Percentiles rank a stretch among this genome's conserved stretches.
Evolutionary conservation across 2,329 filamentous ascomycete species (phyloP).

Genomic region (Cladosporium sp.): DNA sequence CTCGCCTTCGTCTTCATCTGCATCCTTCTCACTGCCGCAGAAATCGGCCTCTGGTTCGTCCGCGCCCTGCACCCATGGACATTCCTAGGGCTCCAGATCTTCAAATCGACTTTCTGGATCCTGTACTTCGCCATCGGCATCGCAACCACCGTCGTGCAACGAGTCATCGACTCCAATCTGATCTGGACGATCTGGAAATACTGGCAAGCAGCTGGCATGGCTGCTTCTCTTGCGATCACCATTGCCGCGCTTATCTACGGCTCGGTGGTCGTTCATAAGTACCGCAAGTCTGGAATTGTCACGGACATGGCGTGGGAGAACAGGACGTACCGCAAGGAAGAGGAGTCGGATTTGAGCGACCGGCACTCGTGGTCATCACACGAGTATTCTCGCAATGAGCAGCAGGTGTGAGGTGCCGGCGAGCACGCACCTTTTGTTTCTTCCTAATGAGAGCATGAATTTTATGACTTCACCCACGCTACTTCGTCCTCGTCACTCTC

Average conservation of each 20-base stretch:
- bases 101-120: constrained; percentile 28
- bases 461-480: background rate
- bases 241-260: constrained; percentile 12
- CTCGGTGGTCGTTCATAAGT: constrained; percentile 5
- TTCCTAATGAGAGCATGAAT: constrained; percentile 6
- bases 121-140: constrained; percentile 21
- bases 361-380: background rate
- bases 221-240: background rate
- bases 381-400: background rate
- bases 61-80: constrained; percentile 27
- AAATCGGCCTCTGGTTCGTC: constrained; percentile 28
- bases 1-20: constrained; percentile 21
- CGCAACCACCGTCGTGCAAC: constrained; percentile 7
- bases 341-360: constrained; percentile 10
- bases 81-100: constrained; percentile 25
- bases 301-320: background rate
- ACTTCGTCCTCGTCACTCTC: background rate
- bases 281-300: background rate
- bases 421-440: background rate
- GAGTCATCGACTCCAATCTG: constrained; percentile 11
- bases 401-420: background rate
- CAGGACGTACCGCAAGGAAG: constrained; percentile 4
- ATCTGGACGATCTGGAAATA: constrained; percentile 13
- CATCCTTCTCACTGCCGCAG: constrained; percentile 21
- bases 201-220: constrained; percentile 15